phyloP scores from a whole-genome alignment of 352 stramenopile species.

The Halophytophthora batemanensis region DNA sequence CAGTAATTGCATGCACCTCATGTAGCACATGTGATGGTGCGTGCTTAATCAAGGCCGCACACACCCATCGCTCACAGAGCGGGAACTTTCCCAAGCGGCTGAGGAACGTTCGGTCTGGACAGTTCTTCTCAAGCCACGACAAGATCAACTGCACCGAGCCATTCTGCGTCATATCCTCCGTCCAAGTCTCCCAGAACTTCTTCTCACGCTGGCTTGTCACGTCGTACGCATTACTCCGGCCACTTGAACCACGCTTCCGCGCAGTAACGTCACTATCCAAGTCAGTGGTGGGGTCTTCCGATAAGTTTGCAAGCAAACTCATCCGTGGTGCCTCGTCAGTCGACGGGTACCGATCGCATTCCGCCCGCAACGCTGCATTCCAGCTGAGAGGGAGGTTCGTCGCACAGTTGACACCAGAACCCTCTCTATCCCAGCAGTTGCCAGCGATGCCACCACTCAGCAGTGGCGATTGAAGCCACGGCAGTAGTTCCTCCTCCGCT shows the following conservation, averaged over 20 bases:
- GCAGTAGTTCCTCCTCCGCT: conserved; percentile 78
- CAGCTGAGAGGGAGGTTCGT: conserved; percentile 21
- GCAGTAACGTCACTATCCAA: conserved; percentile 11
- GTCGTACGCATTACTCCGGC: conserved; percentile 15
- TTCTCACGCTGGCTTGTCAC: conserved; percentile 31
- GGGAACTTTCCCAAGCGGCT: conserved; percentile 74
- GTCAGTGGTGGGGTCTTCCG: conserved; percentile 5
- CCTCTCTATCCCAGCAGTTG: conserved; percentile 2
- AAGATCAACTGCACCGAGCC: conserved; percentile 60
- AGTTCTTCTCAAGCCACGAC: conserved; percentile 71
- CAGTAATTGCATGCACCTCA: conserved; percentile 76
- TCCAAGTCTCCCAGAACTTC: conserved; percentile 55
- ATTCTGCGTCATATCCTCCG: conserved; percentile 53
- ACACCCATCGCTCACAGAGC: conserved; percentile 64
- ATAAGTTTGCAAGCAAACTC: conserved; percentile 5
- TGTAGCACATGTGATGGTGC: conserved; percentile 69
- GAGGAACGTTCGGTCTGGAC: conserved; percentile 73
- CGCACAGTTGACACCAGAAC: conserved; percentile 1
- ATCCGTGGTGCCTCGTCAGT: conserved; percentile 6
- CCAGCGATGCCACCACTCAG: conserved; percentile 61
- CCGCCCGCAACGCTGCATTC: conserved; percentile 34
- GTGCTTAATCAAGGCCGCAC: conserved; percentile 77
- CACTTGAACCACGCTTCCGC: conserved; percentile 15
- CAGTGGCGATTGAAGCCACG: conserved; percentile 81
- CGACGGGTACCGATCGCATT: conserved; percentile 25